phyloP scores from a whole-genome alignment of 2,329 filamentous ascomycete species.

The Pochonia chlamydosporia region DNA sequence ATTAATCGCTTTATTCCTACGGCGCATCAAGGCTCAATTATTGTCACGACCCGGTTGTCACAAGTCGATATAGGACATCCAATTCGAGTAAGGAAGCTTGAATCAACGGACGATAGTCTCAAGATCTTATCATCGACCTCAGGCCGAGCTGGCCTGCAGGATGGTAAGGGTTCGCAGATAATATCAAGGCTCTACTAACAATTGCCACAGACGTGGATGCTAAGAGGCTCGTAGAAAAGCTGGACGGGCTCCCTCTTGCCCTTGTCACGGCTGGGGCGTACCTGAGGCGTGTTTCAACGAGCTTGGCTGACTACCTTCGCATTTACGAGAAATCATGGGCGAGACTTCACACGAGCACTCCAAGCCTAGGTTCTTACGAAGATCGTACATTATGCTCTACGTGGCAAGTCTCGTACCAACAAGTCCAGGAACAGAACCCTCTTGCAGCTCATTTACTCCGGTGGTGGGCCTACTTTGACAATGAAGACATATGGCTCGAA shows the following conservation, averaged over 20 bases:
- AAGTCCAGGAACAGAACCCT: constrained; percentile 21
- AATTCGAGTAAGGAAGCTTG: constrained; percentile 27
- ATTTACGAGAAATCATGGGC: constrained; percentile 33
- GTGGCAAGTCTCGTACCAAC: constrained; percentile 31
- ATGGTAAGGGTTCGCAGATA: constrained; percentile 17
- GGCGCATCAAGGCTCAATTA: constrained; percentile 32
- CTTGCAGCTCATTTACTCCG: neutral
- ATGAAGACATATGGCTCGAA: constrained; percentile 3
- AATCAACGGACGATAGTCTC: constrained; percentile 21
- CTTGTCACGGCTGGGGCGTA: constrained; percentile 39
- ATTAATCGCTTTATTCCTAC: constrained; percentile 24
- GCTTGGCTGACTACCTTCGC: constrained; percentile 31
- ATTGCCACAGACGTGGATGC: neutral
- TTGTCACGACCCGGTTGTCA: constrained; percentile 33
- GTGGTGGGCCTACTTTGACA: constrained; percentile 2
- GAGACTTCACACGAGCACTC: constrained; percentile 23
- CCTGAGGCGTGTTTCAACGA: constrained; percentile 29
- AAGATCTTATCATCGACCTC: constrained; percentile 25
- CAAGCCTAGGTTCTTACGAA: constrained; percentile 20
- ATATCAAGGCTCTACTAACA: constrained; percentile 3
- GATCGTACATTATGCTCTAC: constrained; percentile 28
- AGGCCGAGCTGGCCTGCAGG: constrained; percentile 11
- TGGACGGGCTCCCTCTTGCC: constrained; percentile 40
- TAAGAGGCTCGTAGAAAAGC: constrained; percentile 12
- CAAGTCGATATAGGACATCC: constrained; percentile 23